A percentile compares a stretch with the other conserved stretches of the same genome.
phyloP scores from a whole-genome alignment of 371 early-diverging fungal genomes.

The Mortierella sp. region DNA sequence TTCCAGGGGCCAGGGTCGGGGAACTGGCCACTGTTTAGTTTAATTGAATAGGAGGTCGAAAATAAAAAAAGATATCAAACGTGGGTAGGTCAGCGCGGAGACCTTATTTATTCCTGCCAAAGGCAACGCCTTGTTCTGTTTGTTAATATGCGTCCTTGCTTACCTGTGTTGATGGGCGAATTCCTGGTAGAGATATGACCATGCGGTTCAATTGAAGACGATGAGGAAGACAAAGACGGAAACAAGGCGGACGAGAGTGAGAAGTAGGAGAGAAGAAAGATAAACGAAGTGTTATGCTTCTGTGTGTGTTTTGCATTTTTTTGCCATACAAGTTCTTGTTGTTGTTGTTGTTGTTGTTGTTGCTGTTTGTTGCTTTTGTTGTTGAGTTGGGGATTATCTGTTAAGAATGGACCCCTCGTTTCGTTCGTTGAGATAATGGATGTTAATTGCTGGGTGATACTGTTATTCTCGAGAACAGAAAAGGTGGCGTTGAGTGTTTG shows the following conservation, averaged over 20 bases:
- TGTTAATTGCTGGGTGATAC: neutral
- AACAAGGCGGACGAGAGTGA: neutral
- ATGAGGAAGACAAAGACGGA: neutral
- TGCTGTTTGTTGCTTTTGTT: too few relatives aligned
- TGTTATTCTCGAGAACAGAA: neutral
- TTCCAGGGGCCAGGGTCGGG: constrained; percentile 90
- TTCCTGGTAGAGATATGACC: constrained; percentile 68
- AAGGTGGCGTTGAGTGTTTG: neutral
- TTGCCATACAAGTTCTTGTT: neutral
- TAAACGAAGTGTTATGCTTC: neutral
- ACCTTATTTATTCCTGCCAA: neutral
- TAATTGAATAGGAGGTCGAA: neutral
- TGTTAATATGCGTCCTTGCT: neutral
- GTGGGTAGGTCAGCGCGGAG: neutral
- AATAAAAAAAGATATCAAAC: constrained; percentile 4
- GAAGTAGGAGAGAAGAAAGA: constrained; percentile 4
- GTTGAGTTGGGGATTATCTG: too few relatives aligned
- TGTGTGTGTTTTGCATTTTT: neutral
- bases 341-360: neutral
- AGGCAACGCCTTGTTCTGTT: neutral
- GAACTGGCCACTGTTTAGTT: constrained; percentile 66
- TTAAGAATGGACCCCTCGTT: neutral
- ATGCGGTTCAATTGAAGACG: neutral
- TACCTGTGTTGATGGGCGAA: constrained; percentile 85
- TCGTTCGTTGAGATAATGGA: neutral